These are phyloP conservation scores for Maudiozyma saulgeensis DNA, from an alignment of 805 yeast species.

Conservation along the genomic window DNA sequence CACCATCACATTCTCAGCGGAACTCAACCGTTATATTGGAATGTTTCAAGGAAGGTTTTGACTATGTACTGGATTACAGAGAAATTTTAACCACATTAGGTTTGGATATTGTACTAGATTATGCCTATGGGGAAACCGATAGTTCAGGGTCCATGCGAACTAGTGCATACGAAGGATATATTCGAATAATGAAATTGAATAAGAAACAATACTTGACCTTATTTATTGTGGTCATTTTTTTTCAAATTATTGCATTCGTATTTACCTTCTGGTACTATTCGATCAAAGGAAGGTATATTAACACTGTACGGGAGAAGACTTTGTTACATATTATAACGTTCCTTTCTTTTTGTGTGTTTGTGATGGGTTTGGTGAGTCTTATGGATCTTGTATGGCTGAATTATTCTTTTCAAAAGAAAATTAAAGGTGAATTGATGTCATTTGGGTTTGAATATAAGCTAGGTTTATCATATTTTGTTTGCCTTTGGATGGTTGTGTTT, in stretches of 20 bases:
- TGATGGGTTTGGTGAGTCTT: slow-evolving; percentile 14
- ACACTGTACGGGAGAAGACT: slow-evolving; percentile 13
- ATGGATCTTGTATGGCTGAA: slow-evolving; percentile 13
- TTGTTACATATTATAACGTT: slow-evolving; percentile 19
- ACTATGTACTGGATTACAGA: slow-evolving; percentile 23
- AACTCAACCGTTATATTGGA: slow-evolving; percentile 8
- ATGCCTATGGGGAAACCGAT: slow-evolving; percentile 17
- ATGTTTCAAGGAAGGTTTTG: slow-evolving; percentile 13
- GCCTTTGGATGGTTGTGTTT: slow-evolving; percentile 16
- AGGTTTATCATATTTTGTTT: slow-evolving; percentile 20
- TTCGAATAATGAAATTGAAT: slow-evolving; percentile 5
- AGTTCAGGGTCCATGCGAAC: background rate
- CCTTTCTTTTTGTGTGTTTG: slow-evolving; percentile 14
- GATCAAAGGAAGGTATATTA: slow-evolving; percentile 19
- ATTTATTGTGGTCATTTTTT: slow-evolving; percentile 9
- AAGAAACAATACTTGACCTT: slow-evolving; percentile 14
- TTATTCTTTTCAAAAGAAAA: slow-evolving; percentile 13
- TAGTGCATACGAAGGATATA: slow-evolving; percentile 9
- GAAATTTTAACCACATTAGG: slow-evolving; percentile 17
- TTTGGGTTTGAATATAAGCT: slow-evolving; percentile 23
- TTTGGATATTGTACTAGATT: slow-evolving; percentile 22
- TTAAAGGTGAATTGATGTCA: slow-evolving; percentile 15
- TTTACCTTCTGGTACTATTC: slow-evolving; percentile 21
- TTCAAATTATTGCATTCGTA: slow-evolving; percentile 8
- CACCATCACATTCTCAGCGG: background rate